These are phyloP conservation scores for Aureobasidium sp. DNA, from an alignment of 2,329 filamentous ascomycete species.

Conservation along the genomic window DNA sequence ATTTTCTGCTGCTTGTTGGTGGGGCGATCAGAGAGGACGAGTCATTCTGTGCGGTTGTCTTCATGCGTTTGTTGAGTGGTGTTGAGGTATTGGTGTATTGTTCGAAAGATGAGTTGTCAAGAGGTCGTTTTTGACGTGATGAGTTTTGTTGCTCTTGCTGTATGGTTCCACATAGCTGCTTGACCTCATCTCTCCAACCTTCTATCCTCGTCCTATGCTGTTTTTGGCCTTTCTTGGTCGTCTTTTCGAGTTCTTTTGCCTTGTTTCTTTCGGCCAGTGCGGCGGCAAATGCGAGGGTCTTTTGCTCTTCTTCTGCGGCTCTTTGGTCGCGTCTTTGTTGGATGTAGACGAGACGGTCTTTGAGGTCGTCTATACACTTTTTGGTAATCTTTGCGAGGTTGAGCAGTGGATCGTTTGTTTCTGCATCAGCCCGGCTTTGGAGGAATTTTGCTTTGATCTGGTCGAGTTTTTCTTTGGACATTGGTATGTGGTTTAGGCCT, in stretches of 20 bases:
- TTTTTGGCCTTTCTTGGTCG: neutral
- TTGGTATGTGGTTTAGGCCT: neutral
- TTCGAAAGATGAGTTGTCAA: neutral
- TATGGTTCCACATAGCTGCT: neutral
- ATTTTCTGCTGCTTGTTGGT: neutral
- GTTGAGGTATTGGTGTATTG: neutral
- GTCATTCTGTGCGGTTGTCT: neutral
- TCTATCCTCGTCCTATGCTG: neutral
- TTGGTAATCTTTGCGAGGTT: neutral
- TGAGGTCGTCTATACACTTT: neutral
- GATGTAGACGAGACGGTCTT: neutral
- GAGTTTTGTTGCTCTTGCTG: neutral
- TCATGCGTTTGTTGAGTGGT: constrained; percentile 1
- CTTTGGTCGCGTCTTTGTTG: constrained; percentile 4
- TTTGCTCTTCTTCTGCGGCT: neutral
- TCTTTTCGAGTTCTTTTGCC: neutral
- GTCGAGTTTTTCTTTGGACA: neutral
- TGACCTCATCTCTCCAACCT: neutral
- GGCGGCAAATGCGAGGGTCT: neutral
- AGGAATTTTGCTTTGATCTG: neutral
- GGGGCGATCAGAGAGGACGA: neutral
- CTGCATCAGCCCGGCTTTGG: neutral
- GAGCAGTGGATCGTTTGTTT: neutral
- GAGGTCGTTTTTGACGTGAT: neutral
- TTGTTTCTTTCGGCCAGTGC: neutral